Evolutionary conservation across 441 rosid species (phyloP).

Genomic region (Arabidopsis hybrid): DNA sequence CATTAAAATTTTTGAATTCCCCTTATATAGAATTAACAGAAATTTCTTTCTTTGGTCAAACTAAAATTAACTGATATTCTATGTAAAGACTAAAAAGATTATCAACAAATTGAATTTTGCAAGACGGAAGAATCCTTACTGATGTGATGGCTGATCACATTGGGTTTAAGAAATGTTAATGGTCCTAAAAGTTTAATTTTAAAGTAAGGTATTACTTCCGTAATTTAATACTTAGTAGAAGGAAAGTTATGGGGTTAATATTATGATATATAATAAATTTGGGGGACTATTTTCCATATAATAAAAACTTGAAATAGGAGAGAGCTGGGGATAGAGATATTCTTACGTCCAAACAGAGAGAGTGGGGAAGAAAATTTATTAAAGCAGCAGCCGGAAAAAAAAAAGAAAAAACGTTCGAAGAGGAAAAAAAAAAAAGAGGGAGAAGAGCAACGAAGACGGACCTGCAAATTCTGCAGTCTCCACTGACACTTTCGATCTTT

Average conservation of each 20-base stretch:
- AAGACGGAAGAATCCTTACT: not conserved
- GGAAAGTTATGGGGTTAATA: slow-evolving; percentile 2
- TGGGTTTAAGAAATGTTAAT: not conserved
- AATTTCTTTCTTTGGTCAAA: not conserved
- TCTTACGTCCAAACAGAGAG: slow-evolving; percentile 40
- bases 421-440: slow-evolving; percentile 25
- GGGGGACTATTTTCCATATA: not conserved
- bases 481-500: slow-evolving; percentile 44
- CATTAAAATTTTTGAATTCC: not conserved
- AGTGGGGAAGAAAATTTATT: slow-evolving; percentile 33
- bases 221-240: not conserved
- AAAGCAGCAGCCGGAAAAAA: slow-evolving; percentile 45
- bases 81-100: not conserved
- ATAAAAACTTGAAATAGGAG: slow-evolving; percentile 3
- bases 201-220: not conserved
- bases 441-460: slow-evolving; percentile 46
- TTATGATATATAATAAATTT: not conserved
- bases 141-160: not conserved
- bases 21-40: not conserved
- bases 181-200: not conserved
- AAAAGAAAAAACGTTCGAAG: slow-evolving; percentile 32
- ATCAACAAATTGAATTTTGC: not conserved
- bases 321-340: slow-evolving; percentile 25
- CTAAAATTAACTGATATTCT: slow-evolving; percentile 9
- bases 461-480: slow-evolving; percentile 46